Percentiles rank a stretch among this genome's conserved stretches.
These are phyloP conservation scores for Zoysia matrella DNA, from an alignment of 202 grass and related monocot genomes.

Conservation along the genomic window DNA sequence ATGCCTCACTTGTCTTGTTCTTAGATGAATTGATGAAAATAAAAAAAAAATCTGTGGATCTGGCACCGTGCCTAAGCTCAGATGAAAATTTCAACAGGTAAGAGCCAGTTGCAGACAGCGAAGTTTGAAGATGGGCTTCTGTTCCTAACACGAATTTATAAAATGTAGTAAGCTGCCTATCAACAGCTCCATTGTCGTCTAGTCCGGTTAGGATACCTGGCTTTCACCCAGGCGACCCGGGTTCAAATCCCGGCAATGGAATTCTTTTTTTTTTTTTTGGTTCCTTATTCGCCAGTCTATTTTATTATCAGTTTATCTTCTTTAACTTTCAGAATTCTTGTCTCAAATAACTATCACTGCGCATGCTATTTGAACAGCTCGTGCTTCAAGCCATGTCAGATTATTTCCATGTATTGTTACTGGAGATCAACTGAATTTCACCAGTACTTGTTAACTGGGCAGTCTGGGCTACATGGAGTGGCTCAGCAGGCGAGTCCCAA, in stretches of 20 bases:
- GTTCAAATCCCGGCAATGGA: conserved; percentile 54
- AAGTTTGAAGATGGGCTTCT: too few species aligned
- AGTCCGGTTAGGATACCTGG: conserved; percentile 87
- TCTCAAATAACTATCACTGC: too few species aligned
- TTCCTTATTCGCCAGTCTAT: too few species aligned
- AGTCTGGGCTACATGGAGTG: neutral
- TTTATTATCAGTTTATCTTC: too few species aligned
- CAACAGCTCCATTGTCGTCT: conserved; percentile 12
- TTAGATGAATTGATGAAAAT: too few species aligned
- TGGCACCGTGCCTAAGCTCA: neutral
- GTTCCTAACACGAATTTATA: too few species aligned
- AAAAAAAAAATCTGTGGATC: too few species aligned
- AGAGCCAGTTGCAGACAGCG: neutral
- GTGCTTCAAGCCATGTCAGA: neutral
- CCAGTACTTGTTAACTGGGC: neutral
- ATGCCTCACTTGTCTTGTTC: neutral
- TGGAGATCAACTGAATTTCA: neutral
- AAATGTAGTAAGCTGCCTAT: neutral
- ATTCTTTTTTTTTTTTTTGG: neutral
- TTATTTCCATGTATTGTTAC: neutral
- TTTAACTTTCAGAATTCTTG: too few species aligned
- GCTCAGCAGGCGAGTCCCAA: neutral
- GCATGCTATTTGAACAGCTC: neutral
- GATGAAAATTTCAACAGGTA: neutral
- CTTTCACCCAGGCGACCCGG: conserved; percentile 99